These are phyloP conservation scores for Davidsoniella neocaledoniae DNA, from an alignment of 2,329 filamentous ascomycete genomes.

Conservation along the genomic window DNA sequence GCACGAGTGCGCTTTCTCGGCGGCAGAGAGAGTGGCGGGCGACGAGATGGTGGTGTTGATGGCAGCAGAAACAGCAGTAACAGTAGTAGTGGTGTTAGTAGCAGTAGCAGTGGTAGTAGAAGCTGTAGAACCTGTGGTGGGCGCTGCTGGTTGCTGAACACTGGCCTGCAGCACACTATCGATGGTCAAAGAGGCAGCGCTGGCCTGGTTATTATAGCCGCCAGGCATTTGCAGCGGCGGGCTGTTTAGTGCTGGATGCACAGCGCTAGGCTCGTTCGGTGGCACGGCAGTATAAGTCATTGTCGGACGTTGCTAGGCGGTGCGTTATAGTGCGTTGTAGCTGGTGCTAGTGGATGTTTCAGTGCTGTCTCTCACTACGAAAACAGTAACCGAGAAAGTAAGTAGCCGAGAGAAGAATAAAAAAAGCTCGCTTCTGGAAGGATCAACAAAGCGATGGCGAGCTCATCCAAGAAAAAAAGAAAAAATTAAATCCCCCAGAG, in stretches of 20 bases:
- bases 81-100: background rate
- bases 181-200: background rate
- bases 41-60: constrained; percentile 12
- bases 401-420: background rate
- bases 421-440: too few relatives aligned
- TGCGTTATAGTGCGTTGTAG: too few relatives aligned
- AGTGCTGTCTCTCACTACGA: background rate
- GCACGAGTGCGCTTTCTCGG: constrained; percentile 46
- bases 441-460: too few relatives aligned
- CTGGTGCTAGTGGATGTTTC: too few relatives aligned
- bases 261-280: constrained; percentile 16
- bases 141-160: constrained; percentile 8
- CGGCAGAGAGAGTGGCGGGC: constrained; percentile 16
- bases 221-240: constrained; percentile 14
- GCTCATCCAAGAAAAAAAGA: constrained; percentile 6
- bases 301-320: background rate
- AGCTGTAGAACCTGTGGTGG: constrained; percentile 14
- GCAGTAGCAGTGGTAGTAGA: constrained; percentile 12
- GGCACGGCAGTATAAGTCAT: background rate
- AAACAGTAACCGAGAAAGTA: background rate
- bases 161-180: too few relatives aligned
- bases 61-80: background rate
- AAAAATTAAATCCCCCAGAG: background rate
- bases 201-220: constrained; percentile 18
- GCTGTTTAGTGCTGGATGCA: constrained; percentile 34